Percentiles rank a stretch among this genome's conserved stretches.
These are phyloP conservation scores for Malassezia arunalokei DNA, from an alignment of 1,284 basidiomycete genomes.

Conservation along the genomic window DNA sequence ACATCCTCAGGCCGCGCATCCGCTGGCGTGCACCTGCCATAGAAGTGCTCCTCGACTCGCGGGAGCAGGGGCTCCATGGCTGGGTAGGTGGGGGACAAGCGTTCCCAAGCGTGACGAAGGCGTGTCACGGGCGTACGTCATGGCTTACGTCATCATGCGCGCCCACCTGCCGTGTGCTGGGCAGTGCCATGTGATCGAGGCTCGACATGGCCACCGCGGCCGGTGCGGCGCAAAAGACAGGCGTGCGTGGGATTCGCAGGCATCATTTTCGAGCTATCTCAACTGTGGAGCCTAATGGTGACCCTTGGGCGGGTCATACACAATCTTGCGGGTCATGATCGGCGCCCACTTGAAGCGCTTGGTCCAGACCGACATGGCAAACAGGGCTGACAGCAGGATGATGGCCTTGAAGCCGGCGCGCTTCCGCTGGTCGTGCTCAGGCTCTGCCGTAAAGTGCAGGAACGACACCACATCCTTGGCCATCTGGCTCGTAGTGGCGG, in stretches of 20 bases:
- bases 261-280: neutral
- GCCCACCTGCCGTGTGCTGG: too few relatives aligned
- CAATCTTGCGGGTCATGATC: conserved; percentile 34
- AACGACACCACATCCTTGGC: conserved; percentile 96
- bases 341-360: conserved; percentile 42
- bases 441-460: conserved; percentile 62
- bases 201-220: too few relatives aligned
- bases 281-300: conserved; percentile 7
- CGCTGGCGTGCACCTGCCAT: conserved; percentile 84
- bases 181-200: too few relatives aligned
- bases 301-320: conserved; percentile 32
- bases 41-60: conserved; percentile 10
- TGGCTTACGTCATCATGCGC: too few relatives aligned
- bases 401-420: conserved; percentile 63
- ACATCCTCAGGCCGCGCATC: conserved; percentile 54
- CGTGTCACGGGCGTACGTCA: too few relatives aligned
- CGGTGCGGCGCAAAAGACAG: too few relatives aligned
- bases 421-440: conserved; percentile 95
- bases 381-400: conserved; percentile 30
- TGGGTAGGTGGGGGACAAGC: neutral
- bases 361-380: conserved; percentile 31
- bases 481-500: conserved; percentile 96
- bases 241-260: too few relatives aligned
- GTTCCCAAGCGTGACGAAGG: too few relatives aligned
- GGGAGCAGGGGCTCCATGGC: neutral